Percentiles rank a stretch among this genome's conserved stretches.
phyloP scores from a whole-genome alignment of 495 filamentous ascomycete species.

The Penicillium taxi region DNA sequence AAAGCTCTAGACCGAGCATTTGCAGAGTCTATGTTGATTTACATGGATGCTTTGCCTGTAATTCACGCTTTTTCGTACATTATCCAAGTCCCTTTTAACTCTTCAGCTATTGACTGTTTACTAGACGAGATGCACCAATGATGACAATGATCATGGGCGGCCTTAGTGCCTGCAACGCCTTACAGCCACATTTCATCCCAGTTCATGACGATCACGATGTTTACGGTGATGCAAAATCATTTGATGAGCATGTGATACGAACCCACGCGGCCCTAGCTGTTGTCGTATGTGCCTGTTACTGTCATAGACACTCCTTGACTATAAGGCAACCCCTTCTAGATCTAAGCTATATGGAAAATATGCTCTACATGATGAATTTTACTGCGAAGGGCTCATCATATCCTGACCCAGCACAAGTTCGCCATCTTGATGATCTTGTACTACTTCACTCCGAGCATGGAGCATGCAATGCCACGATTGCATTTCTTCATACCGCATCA shows the following conservation, averaged over 20 bases:
- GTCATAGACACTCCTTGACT: neutral
- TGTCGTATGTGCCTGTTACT: neutral
- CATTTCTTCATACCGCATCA: conserved; percentile 43
- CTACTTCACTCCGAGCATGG: conserved; percentile 43
- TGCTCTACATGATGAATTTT: conserved; percentile 3
- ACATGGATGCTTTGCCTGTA: neutral
- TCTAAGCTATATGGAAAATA: neutral
- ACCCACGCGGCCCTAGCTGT: neutral
- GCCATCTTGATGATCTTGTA: neutral
- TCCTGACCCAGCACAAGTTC: neutral
- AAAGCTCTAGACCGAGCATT: neutral
- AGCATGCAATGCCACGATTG: conserved; percentile 46
- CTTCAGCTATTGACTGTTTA: neutral
- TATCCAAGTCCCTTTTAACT: neutral
- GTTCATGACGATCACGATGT: neutral
- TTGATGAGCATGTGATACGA: conserved; percentile 1
- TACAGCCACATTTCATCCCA: neutral
- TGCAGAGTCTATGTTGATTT: neutral
- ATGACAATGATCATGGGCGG: conserved; percentile 1
- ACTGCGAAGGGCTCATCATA: neutral
- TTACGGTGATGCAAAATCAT: neutral
- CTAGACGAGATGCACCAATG: neutral
- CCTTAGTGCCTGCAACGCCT: neutral
- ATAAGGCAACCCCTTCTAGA: neutral
- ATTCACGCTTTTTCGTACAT: neutral